Conservation (phyloP, 2,329 filamentous ascomycete species). For the Monilinia laxa region DNA sequence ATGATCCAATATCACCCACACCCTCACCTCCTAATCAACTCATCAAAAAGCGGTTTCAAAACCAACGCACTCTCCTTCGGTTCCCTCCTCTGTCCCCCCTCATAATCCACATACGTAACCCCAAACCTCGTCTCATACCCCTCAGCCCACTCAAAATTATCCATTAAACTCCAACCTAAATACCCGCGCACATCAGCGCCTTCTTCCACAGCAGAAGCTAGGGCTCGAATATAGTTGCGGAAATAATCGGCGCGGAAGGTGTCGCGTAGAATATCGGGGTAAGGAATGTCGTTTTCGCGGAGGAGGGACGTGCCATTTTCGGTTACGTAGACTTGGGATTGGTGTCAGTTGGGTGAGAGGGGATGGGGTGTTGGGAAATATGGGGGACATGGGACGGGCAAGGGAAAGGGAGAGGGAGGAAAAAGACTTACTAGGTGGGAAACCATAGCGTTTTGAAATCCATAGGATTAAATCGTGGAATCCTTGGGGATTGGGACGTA, state of each 20-base stretch:
- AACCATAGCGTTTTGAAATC: conserved; percentile 72
- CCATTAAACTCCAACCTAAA: conserved; percentile 84
- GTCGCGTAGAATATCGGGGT: conserved; percentile 72
- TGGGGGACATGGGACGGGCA: neutral
- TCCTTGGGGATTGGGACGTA: conserved; percentile 71
- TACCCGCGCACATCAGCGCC: conserved; percentile 79
- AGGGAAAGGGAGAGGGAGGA: neutral
- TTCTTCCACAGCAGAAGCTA: conserved; percentile 72
- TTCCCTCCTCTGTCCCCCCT: conserved; percentile 72
- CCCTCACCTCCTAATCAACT: conserved; percentile 59
- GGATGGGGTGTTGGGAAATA: too few relatives aligned
- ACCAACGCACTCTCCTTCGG: conserved; percentile 81
- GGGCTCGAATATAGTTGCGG: conserved; percentile 70
- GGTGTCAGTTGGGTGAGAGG: neutral
- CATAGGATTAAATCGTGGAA: conserved; percentile 77
- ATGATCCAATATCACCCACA: neutral
- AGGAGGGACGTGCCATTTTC: conserved; percentile 86
- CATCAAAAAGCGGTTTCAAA: conserved; percentile 69
- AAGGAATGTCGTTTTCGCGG: conserved; percentile 73
- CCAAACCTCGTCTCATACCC: conserved; percentile 86
- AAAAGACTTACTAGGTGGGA: conserved; percentile 12
- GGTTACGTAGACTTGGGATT: conserved; percentile 61
- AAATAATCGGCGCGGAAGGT: conserved; percentile 82
- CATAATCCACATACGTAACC: conserved; percentile 80
- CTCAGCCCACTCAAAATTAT: conserved; percentile 62